These are phyloP conservation scores for Solanum lycopersicoides DNA, from an alignment of 257 asterid genomes.

Conservation along the genomic window DNA sequence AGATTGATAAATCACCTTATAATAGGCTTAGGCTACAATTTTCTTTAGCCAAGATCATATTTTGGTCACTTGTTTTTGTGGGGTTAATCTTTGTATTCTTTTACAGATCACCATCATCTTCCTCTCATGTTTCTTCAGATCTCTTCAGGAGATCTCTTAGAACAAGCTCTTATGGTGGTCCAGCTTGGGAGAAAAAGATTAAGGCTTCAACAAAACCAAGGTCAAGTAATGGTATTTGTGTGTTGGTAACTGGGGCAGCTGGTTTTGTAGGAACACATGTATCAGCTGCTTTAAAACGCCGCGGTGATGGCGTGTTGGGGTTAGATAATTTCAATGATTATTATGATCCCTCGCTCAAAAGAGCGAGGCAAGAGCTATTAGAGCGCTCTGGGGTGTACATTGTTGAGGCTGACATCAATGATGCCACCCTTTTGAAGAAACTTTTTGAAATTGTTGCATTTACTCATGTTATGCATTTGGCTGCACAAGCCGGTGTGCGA, in stretches of 20 bases:
- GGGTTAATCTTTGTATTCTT: constrained; percentile 72
- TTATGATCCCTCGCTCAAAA: constrained; percentile 70
- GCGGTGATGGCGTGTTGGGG: constrained; percentile 92
- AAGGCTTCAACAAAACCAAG: constrained; percentile 65
- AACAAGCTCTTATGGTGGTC: constrained; percentile 50
- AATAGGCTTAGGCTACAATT: constrained; percentile 64
- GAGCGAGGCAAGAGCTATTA: constrained; percentile 68
- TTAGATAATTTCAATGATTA: constrained; percentile 76
- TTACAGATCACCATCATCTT: constrained; percentile 61
- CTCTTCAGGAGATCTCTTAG: constrained; percentile 81
- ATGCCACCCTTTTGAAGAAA: constrained; percentile 42
- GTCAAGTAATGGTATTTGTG: constrained; percentile 77
- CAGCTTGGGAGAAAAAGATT: constrained; percentile 57
- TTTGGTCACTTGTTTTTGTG: constrained; percentile 74
- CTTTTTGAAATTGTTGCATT: constrained; percentile 74
- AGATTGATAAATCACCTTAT: constrained; percentile 85
- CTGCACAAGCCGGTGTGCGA: constrained; percentile 95
- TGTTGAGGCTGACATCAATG: constrained; percentile 92
- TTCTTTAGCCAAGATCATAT: constrained; percentile 65
- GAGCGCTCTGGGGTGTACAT: constrained; percentile 78
- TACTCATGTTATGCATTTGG: constrained; percentile 94
- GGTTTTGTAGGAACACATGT: constrained; percentile 96
- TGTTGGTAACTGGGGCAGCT: constrained; percentile 92
- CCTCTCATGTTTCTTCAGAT: constrained; percentile 48
- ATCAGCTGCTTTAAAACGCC: constrained; percentile 85